These are phyloP conservation scores for Fusarium pseudonygamai DNA, from an alignment of 2,329 filamentous ascomycete genomes.

Conservation along the genomic window DNA sequence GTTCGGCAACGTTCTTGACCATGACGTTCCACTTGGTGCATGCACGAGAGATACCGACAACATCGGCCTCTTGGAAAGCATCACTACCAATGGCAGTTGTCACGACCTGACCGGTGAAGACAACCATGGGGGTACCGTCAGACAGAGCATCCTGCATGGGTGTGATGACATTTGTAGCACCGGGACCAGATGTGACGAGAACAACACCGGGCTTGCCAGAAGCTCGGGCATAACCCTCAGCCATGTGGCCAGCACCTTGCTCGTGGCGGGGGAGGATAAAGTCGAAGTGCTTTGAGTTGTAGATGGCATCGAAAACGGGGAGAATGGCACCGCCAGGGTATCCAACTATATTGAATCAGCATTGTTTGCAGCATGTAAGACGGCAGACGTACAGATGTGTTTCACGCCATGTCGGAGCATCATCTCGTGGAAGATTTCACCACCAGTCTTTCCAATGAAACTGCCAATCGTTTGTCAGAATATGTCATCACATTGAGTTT, in stretches of 20 bases:
- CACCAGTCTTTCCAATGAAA: constrained; percentile 68
- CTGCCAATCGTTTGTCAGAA: constrained; percentile 68
- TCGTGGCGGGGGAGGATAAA: constrained; percentile 92
- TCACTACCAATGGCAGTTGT: not conserved
- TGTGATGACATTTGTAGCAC: constrained; percentile 86
- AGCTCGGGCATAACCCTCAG: constrained; percentile 90
- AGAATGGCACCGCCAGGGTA: constrained; percentile 97
- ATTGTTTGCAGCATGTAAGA: constrained; percentile 3
- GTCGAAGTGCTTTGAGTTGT: constrained; percentile 96
- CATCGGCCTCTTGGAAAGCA: constrained; percentile 78
- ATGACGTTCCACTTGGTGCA: constrained; percentile 97
- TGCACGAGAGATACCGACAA: constrained; percentile 85
- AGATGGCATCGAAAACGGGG: constrained; percentile 98
- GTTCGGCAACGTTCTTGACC: constrained; percentile 86
- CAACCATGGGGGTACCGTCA: not conserved
- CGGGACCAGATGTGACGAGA: constrained; percentile 94
- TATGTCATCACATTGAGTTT: not conserved
- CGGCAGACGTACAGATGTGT: constrained; percentile 82
- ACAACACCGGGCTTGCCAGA: constrained; percentile 96
- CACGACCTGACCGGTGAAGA: not conserved
- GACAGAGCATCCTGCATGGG: constrained; percentile 54
- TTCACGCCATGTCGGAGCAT: constrained; percentile 92
- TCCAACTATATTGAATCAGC: constrained; percentile 65
- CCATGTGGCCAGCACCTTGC: constrained; percentile 98
- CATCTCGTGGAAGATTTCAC: constrained; percentile 99